Evolutionary conservation across 495 filamentous ascomycete species (phyloP), one percentile per base, ranked within the genome.

Genomic region (Tuber melanosporum): DNA sequence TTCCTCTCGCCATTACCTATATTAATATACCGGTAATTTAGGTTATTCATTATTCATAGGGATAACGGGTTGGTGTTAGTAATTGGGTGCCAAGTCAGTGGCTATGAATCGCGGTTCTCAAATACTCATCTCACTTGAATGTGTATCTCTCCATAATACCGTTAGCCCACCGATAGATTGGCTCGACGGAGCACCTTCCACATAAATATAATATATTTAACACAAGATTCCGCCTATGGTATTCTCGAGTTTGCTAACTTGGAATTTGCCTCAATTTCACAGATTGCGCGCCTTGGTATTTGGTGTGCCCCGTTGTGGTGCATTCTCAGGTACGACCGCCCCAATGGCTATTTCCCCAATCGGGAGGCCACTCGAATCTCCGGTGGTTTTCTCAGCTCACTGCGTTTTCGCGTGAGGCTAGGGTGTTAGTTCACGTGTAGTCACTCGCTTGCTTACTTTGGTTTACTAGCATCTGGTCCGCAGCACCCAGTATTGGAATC

Each of bases 401-500:
- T 19, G 57, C 57, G 14, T 66, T 32, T 1, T 66, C 57, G 26
- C 14, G 14, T 7, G 8, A 10, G 52, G 52, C 12, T 32, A 3
- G 49, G 57, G n/a, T 32, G 57, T 32, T 36, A 66, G 19, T 66
- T 66, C 57, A 66, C 57, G 4, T 17, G 26, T 36, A n/a, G 57
- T 66, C 57, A 66, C 57, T 66, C 57, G 57, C 57, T 66, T 32
- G 57, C 52, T 62, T 62, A 62, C n/a, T 10, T 12, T 62, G 52
- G 10, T 12, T 57, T 8, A 12, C 1, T 10, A 49, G 47, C n/a
- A 32, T 26, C 52, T 3, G 52, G n/a, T 26, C 8, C 8, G 22
- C 22, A 22, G 32, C 9, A 1, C 9, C 8, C 32, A 1, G 6
- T 26, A n/a, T 3, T 32, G 32, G 47, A 52, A 12, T 62, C 22